Evolutionary conservation across 257 asterid genomes (phyloP), one percentile per base, ranked within the genome.

Genomic region (Solanum lycopersicoides): DNA sequence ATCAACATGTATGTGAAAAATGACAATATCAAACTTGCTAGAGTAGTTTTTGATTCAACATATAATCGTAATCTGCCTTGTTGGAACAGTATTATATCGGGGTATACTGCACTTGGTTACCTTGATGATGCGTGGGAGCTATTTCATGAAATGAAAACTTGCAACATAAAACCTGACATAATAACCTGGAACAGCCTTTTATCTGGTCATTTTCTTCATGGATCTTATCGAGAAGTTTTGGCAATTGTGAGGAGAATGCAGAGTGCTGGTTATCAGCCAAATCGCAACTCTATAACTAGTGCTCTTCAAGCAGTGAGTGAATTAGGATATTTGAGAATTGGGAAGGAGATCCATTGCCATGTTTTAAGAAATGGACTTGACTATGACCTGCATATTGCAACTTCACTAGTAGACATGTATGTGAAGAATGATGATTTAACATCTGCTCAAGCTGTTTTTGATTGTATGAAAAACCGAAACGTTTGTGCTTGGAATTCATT

Each of bases 131-230:
- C 95, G 2, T 88, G 89, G 93, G 79, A 86, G 73, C 88, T 94
- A 47, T 88, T 93, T 89, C 77, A 86, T 74, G 92, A 90, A 87
- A 89, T 94, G 93, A 90, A 79, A 83, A 71, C 56, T 89, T 84
- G 86, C 50, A 87, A 90, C 71, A 41, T 92, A 86, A 84, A 88
- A 77, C 93, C 97, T 4, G 97, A 94, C 87, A 89, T 89, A 59
- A 89, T 93, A 88, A 92, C 97, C 45, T 94, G 97, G 95, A 93
- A 91, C 88, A 84, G 94, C 90, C 92, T 94, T 88, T 86, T 93
- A 80, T 91, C 95, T 3, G 95, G 95, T 12, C 89, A 94, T 77
- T 86, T 93, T 77, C 89, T 37, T 50, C 73, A 86, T 37, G 90
- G 90, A 87, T 92, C 86, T 63, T 90, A 88, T 83, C 85, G 25